Base-by-base conservation (phyloP, 2,329 filamentous ascomycete genomes). In the Venturiaceae sp. region DNA sequence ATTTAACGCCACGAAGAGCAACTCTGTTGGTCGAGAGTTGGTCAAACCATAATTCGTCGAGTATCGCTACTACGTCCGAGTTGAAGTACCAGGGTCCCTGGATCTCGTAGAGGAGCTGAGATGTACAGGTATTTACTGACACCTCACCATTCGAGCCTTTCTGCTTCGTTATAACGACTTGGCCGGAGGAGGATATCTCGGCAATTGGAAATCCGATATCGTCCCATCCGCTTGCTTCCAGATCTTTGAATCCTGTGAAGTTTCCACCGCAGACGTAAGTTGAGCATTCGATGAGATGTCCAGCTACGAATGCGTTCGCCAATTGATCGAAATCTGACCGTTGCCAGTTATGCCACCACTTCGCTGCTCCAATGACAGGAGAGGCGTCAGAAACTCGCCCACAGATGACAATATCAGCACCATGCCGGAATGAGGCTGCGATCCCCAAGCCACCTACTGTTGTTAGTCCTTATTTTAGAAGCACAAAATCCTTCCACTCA, bases 11-110 rank as follows among this genome's bases (percentile, higher is more conserved):
- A 26, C 70, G 71, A 13, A 83, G 58, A 2, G 75, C 73, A 1
- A 83, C 77, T 6, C 79, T 73, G 62, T 83, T 75, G 19, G 68
- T 67, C 1, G 73, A 74, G 5, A 78, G 59, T 57, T 83, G 75
- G 52, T 80, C 75, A 60, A 85, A 80, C 59, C 72, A 74, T 37
- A 82, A 68, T n/a, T 75, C 69, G 52, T 75, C 69, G 14, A 83
- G 68, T 14, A 80, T 64, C 0, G 80, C 80, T 0, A 77, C 81
- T 32, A 83, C 80, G 61, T 83, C 81, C 0, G 75, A 78, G 67
- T 83, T 82, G 71, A 75, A 80, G 65, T 83, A 83, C 72, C 75
- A 77, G 0, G 77, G 77, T 5, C 79, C 79, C 62, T 81, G 78
- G 16, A 81, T 77, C 65, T 81, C 79, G 63, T 81, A 81, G 3